Evolutionary conservation across 2,329 filamentous ascomycete species (phyloP), one percentile per base, ranked within the genome.

Genomic region (Anthostomella pinea): DNA sequence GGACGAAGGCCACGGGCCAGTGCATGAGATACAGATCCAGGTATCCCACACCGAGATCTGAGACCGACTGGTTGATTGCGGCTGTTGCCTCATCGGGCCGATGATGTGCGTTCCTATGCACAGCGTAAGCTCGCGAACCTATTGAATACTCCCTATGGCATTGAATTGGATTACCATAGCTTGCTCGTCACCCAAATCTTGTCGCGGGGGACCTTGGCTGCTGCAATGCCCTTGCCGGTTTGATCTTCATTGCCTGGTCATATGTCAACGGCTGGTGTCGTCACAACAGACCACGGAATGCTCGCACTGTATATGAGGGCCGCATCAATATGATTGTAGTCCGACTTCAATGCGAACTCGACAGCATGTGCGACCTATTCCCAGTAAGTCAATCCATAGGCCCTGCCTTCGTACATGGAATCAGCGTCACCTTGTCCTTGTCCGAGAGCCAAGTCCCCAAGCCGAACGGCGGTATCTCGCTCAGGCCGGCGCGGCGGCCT

Each of bases 21-120:
- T 63, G 60, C 48, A 78, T 72, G 13, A 77, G 65, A 49, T 74
- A 77, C 3, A 76, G 62, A 46, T 75, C 73, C 33, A 77, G 53
- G 41, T 75, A 75, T 31, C 67, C 67, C 1, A 68, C 60, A 4
- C 68, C 67, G 18, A 77, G 62, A 30, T 67, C 63, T 33, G 65
- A 60, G 31, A 78, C 54, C 5, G 71, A 70, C 45, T 67, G 66
- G 13, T 63, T 54, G 33, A 75, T 62, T 8, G 70, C 73, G 23
- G 64, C 58, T 27, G 65, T 62, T 21, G 73, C 72, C 30, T 58
- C 45, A 6, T 32, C 36, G 1, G 49, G 48, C 0, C 58, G 51
- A 34, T 62, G 59, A 21, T 60, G 39, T 10, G 49, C 41, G 26
- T 59, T 59, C 56, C n/a, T n/a, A n/a, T n/a, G n/a, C n/a, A n/a